Evolutionary conservation across 2,329 filamentous ascomycete genomes (phyloP).

Genomic region (Colletotrichum tropicale): DNA sequence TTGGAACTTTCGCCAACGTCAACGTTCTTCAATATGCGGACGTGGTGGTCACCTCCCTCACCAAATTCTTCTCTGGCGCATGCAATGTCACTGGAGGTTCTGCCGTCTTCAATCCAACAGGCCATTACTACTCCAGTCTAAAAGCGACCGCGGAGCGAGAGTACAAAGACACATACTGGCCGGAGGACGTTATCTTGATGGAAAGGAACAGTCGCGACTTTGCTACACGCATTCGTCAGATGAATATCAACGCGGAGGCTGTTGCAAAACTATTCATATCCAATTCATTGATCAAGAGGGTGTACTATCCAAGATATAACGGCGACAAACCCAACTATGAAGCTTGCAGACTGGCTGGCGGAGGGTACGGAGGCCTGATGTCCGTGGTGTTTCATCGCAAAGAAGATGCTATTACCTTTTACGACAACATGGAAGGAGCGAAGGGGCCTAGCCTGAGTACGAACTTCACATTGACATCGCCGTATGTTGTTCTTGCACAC

Average conservation of each 20-base stretch:
- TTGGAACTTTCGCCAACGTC: conserved; percentile 95
- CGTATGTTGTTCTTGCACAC: conserved; percentile 90
- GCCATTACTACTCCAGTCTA: conserved; percentile 72
- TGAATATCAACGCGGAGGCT: conserved; percentile 84
- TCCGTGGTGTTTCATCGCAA: conserved; percentile 79
- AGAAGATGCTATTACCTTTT: conserved; percentile 79
- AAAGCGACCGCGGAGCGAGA: conserved; percentile 66
- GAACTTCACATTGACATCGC: conserved; percentile 92
- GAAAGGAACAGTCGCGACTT: conserved; percentile 97
- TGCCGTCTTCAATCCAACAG: conserved; percentile 65
- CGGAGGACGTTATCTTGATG: conserved; percentile 91
- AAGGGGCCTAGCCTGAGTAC: conserved; percentile 96
- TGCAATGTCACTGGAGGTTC: conserved; percentile 98
- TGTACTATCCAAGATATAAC: conserved; percentile 87
- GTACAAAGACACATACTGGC: conserved; percentile 92
- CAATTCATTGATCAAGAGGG: conserved; percentile 69
- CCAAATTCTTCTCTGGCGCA: conserved; percentile 96
- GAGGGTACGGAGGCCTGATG: conserved; percentile 88
- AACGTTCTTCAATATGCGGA: conserved; percentile 90
- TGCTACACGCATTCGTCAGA: conserved; percentile 77
- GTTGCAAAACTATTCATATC: conserved; percentile 74
- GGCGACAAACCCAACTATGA: conserved; percentile 77
- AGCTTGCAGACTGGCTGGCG: conserved; percentile 70
- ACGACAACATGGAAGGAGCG: conserved; percentile 81
- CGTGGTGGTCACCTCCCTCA: conserved; percentile 90